A percentile compares a stretch with the other conserved stretches of the same genome.
Conservation (phyloP, 192 early-diverging fungal genomes). For the Umbelopsis vinacea region DNA sequence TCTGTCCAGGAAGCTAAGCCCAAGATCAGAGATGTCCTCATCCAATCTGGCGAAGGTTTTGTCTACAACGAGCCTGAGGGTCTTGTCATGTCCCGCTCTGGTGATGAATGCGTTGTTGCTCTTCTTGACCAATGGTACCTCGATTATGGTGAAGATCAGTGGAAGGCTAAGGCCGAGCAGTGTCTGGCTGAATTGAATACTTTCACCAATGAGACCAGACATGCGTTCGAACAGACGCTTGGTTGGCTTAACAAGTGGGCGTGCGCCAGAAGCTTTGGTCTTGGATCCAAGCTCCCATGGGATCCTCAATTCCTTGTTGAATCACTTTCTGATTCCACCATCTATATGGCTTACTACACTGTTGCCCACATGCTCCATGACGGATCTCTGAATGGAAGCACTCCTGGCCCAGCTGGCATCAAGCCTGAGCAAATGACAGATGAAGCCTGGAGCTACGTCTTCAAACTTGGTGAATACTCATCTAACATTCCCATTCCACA, state of each 20-base stretch:
- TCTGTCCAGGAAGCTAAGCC: slow-evolving; percentile 92
- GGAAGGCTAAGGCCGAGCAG: slow-evolving; percentile 77
- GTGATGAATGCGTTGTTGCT: slow-evolving; percentile 97
- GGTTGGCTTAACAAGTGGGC: slow-evolving; percentile 98
- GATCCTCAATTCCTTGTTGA: slow-evolving; percentile 93
- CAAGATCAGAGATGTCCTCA: slow-evolving; percentile 76
- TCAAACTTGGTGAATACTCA: slow-evolving; percentile 68
- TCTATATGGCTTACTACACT: slow-evolving; percentile 99
- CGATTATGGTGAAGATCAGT: slow-evolving; percentile 92
- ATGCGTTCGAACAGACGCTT: slow-evolving; percentile 85
- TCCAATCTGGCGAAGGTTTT: slow-evolving; percentile 75
- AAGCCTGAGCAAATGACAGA: slow-evolving; percentile 87
- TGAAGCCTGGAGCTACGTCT: slow-evolving; percentile 91
- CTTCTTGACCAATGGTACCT: slow-evolving; percentile 98
- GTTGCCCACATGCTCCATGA: slow-evolving; percentile 90
- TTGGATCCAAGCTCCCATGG: slow-evolving; percentile 94
- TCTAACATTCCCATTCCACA: slow-evolving; percentile 63
- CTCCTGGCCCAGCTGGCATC: slow-evolving; percentile 77
- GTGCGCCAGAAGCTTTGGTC: slow-evolving; percentile 91
- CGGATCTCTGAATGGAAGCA: slow-evolving; percentile 83
- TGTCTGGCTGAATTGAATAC: slow-evolving; percentile 83
- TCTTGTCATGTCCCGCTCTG: slow-evolving; percentile 90
- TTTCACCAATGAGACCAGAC: slow-evolving; percentile 78
- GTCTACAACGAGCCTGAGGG: slow-evolving; percentile 95
- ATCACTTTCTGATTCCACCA: slow-evolving; percentile 96